A percentile compares a stretch with the other conserved stretches of the same genome.
These are phyloP conservation scores for Coemansia sp. DNA, from an alignment of 192 early-diverging fungal species.

Conservation along the genomic window DNA sequence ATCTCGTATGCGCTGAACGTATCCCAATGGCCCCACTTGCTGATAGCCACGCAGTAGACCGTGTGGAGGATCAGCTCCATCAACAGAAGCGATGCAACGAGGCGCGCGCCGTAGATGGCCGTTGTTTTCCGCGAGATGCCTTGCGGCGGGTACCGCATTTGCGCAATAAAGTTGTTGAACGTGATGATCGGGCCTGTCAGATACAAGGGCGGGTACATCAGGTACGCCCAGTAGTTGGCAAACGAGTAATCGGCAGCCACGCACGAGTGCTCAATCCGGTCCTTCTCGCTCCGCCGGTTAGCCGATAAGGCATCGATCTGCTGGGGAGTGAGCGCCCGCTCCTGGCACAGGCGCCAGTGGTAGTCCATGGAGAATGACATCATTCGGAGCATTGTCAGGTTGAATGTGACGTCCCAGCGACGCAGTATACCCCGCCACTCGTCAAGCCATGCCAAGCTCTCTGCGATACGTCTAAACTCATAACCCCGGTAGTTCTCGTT, in stretches of 20 bases:
- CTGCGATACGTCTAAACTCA: conserved; percentile 57
- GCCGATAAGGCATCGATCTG: conserved; percentile 16
- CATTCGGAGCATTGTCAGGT: conserved; percentile 85
- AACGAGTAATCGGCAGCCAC: conserved; percentile 72
- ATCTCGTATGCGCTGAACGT: conserved; percentile 79
- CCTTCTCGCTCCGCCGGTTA: conserved; percentile 53
- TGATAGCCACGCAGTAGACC: conserved; percentile 89
- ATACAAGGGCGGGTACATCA: conserved; percentile 90
- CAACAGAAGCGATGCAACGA: conserved; percentile 60
- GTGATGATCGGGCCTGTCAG: conserved; percentile 94
- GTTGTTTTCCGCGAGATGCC: conserved; percentile 10
- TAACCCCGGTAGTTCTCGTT: conserved; percentile 81
- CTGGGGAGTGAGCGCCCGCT: conserved; percentile 18
- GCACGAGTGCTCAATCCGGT: conserved; percentile 60
- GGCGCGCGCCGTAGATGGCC: conserved; percentile 66
- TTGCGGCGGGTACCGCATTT: conserved; percentile 63
- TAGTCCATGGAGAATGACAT: conserved; percentile 94
- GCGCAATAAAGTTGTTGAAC: conserved; percentile 88
- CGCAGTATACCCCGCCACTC: conserved; percentile 64
- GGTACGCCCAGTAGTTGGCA: conserved; percentile 74
- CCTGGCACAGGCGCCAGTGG: conserved; percentile 72
- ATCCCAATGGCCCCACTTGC: conserved; percentile 82
- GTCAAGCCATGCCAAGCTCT: conserved; percentile 69
- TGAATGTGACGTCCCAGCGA: conserved; percentile 90
- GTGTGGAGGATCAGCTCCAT: conserved; percentile 92